Conservation (phyloP, 2,329 filamentous ascomycete species). For the Aspergillus caelatus region DNA sequence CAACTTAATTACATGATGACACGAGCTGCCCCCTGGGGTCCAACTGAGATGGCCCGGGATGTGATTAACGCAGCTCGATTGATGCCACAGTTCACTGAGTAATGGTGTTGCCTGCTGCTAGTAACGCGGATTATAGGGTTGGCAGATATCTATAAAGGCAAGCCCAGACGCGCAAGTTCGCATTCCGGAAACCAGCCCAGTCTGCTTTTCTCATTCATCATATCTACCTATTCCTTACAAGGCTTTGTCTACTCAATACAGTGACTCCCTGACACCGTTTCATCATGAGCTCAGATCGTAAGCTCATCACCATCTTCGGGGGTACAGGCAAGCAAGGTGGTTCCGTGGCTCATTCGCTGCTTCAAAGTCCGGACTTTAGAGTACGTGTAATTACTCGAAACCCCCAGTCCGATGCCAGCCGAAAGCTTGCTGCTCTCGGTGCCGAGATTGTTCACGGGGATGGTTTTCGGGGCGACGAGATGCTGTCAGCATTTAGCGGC, state of each 20-base stretch:
- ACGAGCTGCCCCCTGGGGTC: neutral
- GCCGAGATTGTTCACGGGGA: slow-evolving; percentile 29
- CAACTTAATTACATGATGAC: neutral
- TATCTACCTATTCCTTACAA: neutral
- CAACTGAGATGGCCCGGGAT: neutral
- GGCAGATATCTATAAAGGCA: neutral
- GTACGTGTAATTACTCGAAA: slow-evolving; percentile 33
- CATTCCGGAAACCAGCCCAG: neutral
- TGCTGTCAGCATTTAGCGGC: slow-evolving; percentile 25
- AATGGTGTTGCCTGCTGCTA: neutral
- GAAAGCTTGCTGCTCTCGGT: slow-evolving; percentile 23
- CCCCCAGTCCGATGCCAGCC: slow-evolving; percentile 23
- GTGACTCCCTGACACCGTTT: neutral
- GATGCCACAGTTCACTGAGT: neutral
- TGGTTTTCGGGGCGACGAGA: slow-evolving; percentile 21
- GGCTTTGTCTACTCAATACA: neutral
- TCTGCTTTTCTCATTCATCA: neutral
- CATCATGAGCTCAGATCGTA: neutral
- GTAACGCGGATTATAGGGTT: neutral
- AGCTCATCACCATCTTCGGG: slow-evolving; percentile 16
- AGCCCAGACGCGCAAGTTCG: neutral
- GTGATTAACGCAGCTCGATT: neutral
- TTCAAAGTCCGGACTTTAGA: slow-evolving; percentile 26
- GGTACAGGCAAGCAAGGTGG: slow-evolving; percentile 30
- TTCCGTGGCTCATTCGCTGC: slow-evolving; percentile 30